A percentile compares a stretch with the other conserved stretches of the same genome.
Conservation (phyloP, 192 early-diverging fungal species). For the Coemansia sp. region DNA sequence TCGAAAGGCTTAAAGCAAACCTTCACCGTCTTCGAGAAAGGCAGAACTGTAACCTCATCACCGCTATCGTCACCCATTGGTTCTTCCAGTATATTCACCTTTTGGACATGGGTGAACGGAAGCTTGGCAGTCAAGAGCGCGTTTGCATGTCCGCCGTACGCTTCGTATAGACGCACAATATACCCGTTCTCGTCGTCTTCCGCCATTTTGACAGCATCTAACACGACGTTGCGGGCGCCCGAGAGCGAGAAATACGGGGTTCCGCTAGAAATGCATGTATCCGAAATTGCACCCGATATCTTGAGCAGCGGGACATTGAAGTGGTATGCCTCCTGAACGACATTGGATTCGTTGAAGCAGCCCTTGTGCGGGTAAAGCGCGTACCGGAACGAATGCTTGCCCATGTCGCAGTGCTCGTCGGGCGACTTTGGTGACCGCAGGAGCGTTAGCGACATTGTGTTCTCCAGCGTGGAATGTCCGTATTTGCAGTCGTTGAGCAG, state of each 20-base stretch:
- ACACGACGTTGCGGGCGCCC: constrained; percentile 64
- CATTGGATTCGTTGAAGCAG: constrained; percentile 78
- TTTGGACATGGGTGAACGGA: constrained; percentile 31
- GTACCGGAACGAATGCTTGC: constrained; percentile 78
- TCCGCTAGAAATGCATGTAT: neutral
- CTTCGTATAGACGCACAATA: constrained; percentile 85
- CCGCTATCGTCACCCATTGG: constrained; percentile 21
- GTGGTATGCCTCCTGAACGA: constrained; percentile 81
- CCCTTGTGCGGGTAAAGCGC: constrained; percentile 87
- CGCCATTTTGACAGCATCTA: constrained; percentile 89
- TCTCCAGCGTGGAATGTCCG: constrained; percentile 82
- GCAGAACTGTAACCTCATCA: constrained; percentile 14
- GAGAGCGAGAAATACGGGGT: constrained; percentile 41
- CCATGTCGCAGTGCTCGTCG: constrained; percentile 59
- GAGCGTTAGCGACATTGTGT: constrained; percentile 78
- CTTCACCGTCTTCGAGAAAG: constrained; percentile 28
- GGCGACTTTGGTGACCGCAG: constrained; percentile 81
- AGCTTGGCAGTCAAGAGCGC: constrained; percentile 23
- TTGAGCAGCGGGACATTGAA: constrained; percentile 79
- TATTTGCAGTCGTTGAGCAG: constrained; percentile 96
- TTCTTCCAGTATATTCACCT: constrained; percentile 84
- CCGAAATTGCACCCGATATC: constrained; percentile 15
- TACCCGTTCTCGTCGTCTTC: constrained; percentile 69
- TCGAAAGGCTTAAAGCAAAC: constrained; percentile 65
- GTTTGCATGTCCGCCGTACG: constrained; percentile 72